Percentiles rank a stretch among this genome's conserved stretches.
Conservation (phyloP, 306 rosid genomes). For the Castanea crenata region DNA sequence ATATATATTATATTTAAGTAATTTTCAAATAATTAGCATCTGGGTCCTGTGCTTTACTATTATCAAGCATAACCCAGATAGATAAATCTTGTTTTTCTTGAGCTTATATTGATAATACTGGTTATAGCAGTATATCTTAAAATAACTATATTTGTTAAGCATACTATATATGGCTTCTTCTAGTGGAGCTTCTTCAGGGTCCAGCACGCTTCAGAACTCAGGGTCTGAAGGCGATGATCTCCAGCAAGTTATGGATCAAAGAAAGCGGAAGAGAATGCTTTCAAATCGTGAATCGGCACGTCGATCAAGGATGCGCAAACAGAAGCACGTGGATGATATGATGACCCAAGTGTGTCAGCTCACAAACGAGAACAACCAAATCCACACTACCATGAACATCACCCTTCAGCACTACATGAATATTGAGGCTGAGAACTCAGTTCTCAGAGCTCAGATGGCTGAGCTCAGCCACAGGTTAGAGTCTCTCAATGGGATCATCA, state of each 20-base stretch:
- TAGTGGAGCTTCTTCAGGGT: conserved; percentile 53
- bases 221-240: conserved; percentile 55
- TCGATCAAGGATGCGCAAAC: conserved; percentile 71
- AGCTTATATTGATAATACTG: not conserved
- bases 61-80: not conserved
- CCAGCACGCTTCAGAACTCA: conserved; percentile 37
- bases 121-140: not conserved
- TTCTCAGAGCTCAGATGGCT: conserved; percentile 68
- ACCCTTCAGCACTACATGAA: conserved; percentile 46
- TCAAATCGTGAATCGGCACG: conserved; percentile 87
- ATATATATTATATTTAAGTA: not conserved
- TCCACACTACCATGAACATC: conserved; percentile 36
- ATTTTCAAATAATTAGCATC: not conserved
- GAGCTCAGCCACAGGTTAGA: conserved; percentile 69
- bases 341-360: conserved; percentile 38
- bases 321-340: conserved; percentile 62
- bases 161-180: conserved; percentile 26
- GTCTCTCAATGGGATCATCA: conserved; percentile 60
- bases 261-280: conserved; percentile 83
- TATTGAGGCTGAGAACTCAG: conserved; percentile 68
- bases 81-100: not conserved
- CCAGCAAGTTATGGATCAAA: conserved; percentile 49
- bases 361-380: conserved; percentile 52
- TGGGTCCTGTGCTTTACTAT: not conserved
- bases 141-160: not conserved